These are phyloP conservation scores for Gastrolobium villosum DNA, from an alignment of 306 rosid species.

Conservation along the genomic window DNA sequence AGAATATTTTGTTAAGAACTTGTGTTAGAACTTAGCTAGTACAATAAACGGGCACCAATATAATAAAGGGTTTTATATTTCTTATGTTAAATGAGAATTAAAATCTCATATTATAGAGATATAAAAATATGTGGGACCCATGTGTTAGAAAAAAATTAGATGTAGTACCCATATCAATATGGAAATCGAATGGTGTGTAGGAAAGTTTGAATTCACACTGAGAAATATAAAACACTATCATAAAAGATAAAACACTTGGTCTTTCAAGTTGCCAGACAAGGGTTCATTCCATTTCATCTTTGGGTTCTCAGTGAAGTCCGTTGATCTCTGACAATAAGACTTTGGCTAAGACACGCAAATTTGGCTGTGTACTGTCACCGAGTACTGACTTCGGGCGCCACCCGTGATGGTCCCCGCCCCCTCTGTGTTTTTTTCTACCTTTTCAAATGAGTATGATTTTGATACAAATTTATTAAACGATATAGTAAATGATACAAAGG, in stretches of 20 bases:
- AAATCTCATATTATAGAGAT: no score
- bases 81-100: no score
- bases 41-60: background rate
- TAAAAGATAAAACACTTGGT: background rate
- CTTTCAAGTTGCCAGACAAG: no score
- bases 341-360: constrained; percentile 20
- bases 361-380: constrained; percentile 3
- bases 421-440: background rate
- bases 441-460: background rate
- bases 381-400: background rate
- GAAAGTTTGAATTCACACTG: no score
- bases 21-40: background rate
- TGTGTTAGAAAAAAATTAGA: no score
- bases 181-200: no score
- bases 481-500: no score
- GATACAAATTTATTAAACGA: no score
- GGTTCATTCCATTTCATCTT: background rate
- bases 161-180: no score
- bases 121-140: no score
- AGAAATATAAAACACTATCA: no score
- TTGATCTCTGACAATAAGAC: constrained; percentile 30
- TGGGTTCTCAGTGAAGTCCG: background rate
- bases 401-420: background rate
- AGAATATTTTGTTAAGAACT: background rate
- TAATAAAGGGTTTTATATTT: no score